These are phyloP conservation scores for Ambrosia trifida DNA, from an alignment of 129 eudicot genomes.

Conservation along the genomic window DNA sequence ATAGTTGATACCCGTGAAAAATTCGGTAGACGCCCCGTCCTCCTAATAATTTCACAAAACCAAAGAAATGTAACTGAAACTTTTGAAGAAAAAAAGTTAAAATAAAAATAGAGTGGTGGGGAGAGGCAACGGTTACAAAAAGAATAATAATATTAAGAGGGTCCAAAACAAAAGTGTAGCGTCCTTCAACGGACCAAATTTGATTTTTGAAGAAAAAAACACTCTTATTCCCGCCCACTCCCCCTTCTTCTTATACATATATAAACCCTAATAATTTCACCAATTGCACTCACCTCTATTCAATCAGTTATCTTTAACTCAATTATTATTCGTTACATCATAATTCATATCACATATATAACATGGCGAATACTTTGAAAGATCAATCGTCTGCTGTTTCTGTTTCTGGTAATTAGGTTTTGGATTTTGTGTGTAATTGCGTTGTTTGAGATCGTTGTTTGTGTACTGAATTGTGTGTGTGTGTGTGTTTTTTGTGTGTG, in stretches of 20 bases:
- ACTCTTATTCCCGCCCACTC: constrained; percentile 31
- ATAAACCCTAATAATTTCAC: constrained; percentile 39
- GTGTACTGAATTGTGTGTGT: neutral
- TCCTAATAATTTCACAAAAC: no score
- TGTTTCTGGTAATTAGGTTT: constrained; percentile 33
- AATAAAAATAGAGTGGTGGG: neutral
- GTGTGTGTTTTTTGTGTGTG: constrained; percentile 10
- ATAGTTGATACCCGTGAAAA: no score
- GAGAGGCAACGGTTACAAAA: constrained; percentile 6
- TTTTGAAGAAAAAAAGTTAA: no score
- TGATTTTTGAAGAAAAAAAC: neutral
- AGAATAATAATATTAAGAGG: neutral
- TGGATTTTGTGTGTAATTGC: neutral
- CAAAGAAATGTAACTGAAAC: no score
- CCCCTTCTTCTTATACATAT: neutral
- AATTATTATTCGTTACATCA: neutral
- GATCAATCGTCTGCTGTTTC: constrained; percentile 42
- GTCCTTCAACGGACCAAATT: neutral
- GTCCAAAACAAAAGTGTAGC: neutral
- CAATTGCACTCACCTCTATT: constrained; percentile 6
- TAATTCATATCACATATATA: neutral
- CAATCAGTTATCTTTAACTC: neutral
- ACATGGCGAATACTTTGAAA: constrained; percentile 37
- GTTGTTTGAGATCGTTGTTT: neutral
- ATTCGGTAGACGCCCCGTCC: no score